These are phyloP conservation scores for Eucalyptus polybractea DNA, from an alignment of 345 rosid species.

Conservation along the genomic window DNA sequence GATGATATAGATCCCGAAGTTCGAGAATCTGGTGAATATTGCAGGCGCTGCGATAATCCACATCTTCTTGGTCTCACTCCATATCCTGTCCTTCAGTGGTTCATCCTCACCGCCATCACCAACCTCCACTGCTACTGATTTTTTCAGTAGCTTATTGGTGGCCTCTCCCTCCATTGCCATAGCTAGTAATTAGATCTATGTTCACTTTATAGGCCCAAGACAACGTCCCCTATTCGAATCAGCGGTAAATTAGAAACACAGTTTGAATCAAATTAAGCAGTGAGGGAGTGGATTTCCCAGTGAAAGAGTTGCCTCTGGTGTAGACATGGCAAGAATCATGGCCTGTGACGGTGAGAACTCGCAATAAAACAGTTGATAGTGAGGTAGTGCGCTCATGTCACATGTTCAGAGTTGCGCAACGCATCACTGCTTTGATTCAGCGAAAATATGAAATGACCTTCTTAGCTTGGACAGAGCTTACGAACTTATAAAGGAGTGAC, in stretches of 20 bases:
- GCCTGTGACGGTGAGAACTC: background rate
- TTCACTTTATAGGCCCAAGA: background rate
- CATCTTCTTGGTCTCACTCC: slow-evolving; percentile 48
- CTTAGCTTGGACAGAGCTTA: background rate
- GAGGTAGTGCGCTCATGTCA: background rate
- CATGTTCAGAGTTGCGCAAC: background rate
- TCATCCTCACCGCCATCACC: background rate
- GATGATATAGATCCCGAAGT: slow-evolving; percentile 38
- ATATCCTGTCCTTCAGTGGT: slow-evolving; percentile 17
- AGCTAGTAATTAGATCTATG: background rate
- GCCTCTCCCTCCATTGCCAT: slow-evolving; percentile 11
- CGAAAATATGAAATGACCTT: background rate
- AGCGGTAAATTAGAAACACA: background rate
- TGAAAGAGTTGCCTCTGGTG: background rate
- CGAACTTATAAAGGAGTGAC: background rate
- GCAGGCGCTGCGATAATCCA: slow-evolving; percentile 72
- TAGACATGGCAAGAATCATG: background rate
- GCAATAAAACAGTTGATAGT: background rate
- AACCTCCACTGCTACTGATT: background rate
- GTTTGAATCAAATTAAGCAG: background rate
- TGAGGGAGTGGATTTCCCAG: background rate
- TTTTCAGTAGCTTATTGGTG: slow-evolving; percentile 5
- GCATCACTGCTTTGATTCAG: background rate
- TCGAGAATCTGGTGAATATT: slow-evolving; percentile 54
- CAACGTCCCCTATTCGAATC: background rate